Evolutionary conservation across 306 rosid species (phyloP).

Genomic region (Cucumis cinereus): DNA sequence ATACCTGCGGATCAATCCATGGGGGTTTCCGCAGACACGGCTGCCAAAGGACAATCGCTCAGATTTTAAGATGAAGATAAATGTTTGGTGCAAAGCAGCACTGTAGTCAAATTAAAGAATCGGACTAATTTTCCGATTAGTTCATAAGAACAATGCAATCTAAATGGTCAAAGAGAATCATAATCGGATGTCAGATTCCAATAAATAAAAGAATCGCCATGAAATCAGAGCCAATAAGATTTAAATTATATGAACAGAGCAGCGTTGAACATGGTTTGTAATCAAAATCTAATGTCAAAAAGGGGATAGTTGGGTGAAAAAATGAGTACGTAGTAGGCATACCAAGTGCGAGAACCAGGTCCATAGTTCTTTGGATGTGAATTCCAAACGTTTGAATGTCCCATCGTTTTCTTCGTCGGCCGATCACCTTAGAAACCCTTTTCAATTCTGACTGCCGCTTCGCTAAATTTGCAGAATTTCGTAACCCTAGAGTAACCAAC

Average conservation of each 20-base stretch:
- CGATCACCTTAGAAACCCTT: neutral
- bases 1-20: conserved; percentile 43
- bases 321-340: neutral
- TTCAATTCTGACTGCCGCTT: no score
- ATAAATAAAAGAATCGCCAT: neutral
- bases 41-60: conserved; percentile 11
- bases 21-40: conserved; percentile 51
- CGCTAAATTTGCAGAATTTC: neutral
- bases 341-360: conserved; percentile 47
- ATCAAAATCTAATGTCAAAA: neutral
- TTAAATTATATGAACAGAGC: neutral
- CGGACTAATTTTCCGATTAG: neutral
- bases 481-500: neutral
- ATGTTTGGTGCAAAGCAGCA: neutral
- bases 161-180: neutral
- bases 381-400: conserved; percentile 41
- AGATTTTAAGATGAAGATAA: neutral
- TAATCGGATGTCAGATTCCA: neutral
- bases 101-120: neutral
- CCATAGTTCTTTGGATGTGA: conserved; percentile 45
- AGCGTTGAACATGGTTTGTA: neutral
- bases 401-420: conserved; percentile 17
- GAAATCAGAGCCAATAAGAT: neutral
- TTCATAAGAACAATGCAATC: neutral
- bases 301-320: neutral